These are phyloP conservation scores for Dicorynia guianensis DNA, from an alignment of 306 rosid genomes.

Conservation along the genomic window DNA sequence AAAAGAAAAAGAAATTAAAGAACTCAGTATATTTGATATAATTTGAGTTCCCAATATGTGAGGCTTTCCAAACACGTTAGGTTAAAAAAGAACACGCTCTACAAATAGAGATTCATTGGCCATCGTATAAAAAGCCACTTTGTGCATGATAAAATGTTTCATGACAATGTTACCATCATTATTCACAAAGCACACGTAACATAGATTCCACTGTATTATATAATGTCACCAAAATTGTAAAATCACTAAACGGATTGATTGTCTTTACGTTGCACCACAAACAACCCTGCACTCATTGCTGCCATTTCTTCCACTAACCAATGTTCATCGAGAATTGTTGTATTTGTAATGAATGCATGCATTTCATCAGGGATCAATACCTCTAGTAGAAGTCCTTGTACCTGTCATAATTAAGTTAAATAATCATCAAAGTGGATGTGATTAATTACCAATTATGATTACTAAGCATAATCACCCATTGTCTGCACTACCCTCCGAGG, in stretches of 20 bases:
- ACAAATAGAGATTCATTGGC: no score
- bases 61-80: no score
- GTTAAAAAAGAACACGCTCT: no score
- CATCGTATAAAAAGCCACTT: not conserved
- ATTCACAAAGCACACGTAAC: conserved; percentile 33
- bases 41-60: no score
- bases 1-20: no score
- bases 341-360: conserved; percentile 22
- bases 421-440: conserved; percentile 26
- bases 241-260: not conserved
- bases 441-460: conserved; percentile 11
- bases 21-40: no score
- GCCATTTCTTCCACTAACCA: conserved; percentile 28
- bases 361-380: not conserved
- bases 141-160: not conserved
- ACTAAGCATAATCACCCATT: not conserved
- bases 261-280: conserved; percentile 2
- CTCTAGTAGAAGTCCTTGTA: not conserved
- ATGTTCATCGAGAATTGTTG: not conserved
- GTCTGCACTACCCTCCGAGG: conserved; percentile 4
- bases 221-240: conserved; percentile 28
- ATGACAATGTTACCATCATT: conserved; percentile 16
- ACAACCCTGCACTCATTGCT: conserved; percentile 4
- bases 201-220: conserved; percentile 10
- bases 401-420: conserved; percentile 28